Evolutionary conservation across 345 rosid species (phyloP).

Genomic region (Citrus trifoliata): DNA sequence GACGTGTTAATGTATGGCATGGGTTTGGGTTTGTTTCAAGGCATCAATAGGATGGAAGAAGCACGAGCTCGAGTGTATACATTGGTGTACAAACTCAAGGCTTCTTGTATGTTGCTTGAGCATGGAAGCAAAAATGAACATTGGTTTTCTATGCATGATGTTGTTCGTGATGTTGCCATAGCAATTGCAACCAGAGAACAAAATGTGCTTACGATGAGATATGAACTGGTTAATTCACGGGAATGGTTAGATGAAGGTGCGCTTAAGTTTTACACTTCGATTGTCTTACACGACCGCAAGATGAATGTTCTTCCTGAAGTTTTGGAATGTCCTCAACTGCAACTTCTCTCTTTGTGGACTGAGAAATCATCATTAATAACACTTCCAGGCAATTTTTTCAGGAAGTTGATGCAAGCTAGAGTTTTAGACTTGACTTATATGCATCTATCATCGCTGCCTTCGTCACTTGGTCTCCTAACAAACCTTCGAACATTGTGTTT

Average conservation of each 20-base stretch:
- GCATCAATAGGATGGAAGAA: background rate
- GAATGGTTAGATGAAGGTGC: background rate
- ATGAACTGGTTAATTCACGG: too few relatives aligned
- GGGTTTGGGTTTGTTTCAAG: slow-evolving; percentile 23
- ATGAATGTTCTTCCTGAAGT: background rate
- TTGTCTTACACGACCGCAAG: background rate
- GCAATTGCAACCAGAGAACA: background rate
- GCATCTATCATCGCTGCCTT: background rate
- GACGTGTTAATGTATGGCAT: slow-evolving; percentile 21
- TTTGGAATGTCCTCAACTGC: background rate
- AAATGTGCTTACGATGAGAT: background rate
- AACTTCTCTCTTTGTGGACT: background rate
- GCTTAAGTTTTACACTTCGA: background rate
- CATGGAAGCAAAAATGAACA: too few relatives aligned
- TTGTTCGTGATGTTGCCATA: slow-evolving; percentile 11
- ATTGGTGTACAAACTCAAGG: background rate
- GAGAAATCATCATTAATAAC: background rate
- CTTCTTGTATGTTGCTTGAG: slow-evolving; percentile 10
- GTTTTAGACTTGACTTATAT: background rate
- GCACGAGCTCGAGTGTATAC: slow-evolving; percentile 4
- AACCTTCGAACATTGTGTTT: slow-evolving; percentile 9
- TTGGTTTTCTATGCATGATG: slow-evolving; percentile 7
- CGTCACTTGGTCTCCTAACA: background rate
- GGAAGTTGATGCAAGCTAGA: background rate
- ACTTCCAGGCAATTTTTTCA: background rate